Conservation (phyloP, 805 yeast species). For the Starmerella stellata region DNA sequence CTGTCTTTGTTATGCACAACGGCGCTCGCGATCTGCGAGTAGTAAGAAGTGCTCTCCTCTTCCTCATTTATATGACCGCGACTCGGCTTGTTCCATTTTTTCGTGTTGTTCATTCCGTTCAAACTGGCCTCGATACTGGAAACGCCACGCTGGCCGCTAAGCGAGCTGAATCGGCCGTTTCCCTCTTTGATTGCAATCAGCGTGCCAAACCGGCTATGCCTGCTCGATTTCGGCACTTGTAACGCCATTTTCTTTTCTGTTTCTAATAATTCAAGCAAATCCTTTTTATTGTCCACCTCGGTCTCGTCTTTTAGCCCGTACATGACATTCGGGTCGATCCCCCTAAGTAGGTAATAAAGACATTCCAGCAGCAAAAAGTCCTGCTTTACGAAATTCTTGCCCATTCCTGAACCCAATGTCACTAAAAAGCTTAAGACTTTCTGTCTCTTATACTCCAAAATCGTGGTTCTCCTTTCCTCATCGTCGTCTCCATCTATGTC, state of each 20-base stretch:
- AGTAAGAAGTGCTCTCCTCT: slow-evolving; percentile 15
- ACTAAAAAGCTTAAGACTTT: slow-evolving; percentile 55
- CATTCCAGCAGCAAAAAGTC: slow-evolving; percentile 53
- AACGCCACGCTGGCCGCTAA: slow-evolving; percentile 51
- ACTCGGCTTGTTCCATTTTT: slow-evolving; percentile 40
- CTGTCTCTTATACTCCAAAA: slow-evolving; percentile 44
- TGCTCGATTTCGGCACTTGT: slow-evolving; percentile 32
- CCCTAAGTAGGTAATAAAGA: slow-evolving; percentile 42
- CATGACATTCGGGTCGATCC: slow-evolving; percentile 29
- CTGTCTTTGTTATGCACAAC: slow-evolving; percentile 17
- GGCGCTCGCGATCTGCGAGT: slow-evolving; percentile 2
- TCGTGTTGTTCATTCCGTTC: slow-evolving; percentile 45
- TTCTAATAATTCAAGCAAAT: slow-evolving; percentile 31
- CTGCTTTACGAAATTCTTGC: slow-evolving; percentile 44
- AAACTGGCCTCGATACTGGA: slow-evolving; percentile 35
- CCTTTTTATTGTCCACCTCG: slow-evolving; percentile 4
- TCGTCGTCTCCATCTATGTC: slow-evolving; percentile 52
- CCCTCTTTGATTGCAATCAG: slow-evolving; percentile 51
- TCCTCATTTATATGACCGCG: slow-evolving; percentile 10
- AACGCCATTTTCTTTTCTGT: slow-evolving; percentile 41
- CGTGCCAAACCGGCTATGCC: slow-evolving; percentile 89
- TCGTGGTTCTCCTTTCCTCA: slow-evolving; percentile 53
- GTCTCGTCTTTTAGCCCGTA: slow-evolving; percentile 9
- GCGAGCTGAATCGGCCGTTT: slow-evolving; percentile 41
- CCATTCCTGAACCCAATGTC: slow-evolving; percentile 51